Percentiles rank a stretch among this genome's conserved stretches.
Evolutionary conservation across 148 eudicot species (phyloP).

Genomic region (Camellia granthamiana): DNA sequence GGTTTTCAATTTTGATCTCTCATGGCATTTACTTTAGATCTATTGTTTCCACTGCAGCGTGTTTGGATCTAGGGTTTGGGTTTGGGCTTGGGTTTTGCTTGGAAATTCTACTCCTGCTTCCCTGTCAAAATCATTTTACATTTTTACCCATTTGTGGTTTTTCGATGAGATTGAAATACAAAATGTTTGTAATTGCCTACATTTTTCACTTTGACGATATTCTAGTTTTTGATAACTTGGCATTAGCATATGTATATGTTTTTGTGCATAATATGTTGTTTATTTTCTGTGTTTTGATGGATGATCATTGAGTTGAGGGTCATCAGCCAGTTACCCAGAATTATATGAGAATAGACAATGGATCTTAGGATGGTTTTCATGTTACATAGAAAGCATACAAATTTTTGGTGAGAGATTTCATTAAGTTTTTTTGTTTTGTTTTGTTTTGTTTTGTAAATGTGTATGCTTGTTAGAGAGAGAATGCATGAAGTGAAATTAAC

Average conservation of each 20-base stretch:
- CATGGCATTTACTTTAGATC: background rate
- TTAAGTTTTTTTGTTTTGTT: background rate
- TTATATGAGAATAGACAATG: background rate
- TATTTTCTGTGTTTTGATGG: background rate
- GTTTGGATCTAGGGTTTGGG: slow-evolving; percentile 26
- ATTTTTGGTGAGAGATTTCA: background rate
- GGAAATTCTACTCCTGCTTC: background rate
- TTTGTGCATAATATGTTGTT: background rate
- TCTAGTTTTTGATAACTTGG: background rate
- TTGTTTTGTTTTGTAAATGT: background rate
- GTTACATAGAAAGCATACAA: background rate
- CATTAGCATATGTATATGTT: background rate
- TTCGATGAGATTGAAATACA: background rate
- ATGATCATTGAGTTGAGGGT: background rate
- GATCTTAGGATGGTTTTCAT: background rate
- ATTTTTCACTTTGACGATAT: background rate
- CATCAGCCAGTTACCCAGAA: background rate
- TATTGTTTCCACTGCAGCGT: background rate
- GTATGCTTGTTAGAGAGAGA: background rate
- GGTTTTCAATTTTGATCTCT: slow-evolving; percentile 2
- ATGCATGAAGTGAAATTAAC: background rate
- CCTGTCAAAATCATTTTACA: background rate
- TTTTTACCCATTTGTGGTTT: background rate
- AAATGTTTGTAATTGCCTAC: background rate
- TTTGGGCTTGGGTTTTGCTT: background rate